Evolutionary conservation across 441 rosid species (phyloP).

Genomic region (Arabidopsis lyrata): DNA sequence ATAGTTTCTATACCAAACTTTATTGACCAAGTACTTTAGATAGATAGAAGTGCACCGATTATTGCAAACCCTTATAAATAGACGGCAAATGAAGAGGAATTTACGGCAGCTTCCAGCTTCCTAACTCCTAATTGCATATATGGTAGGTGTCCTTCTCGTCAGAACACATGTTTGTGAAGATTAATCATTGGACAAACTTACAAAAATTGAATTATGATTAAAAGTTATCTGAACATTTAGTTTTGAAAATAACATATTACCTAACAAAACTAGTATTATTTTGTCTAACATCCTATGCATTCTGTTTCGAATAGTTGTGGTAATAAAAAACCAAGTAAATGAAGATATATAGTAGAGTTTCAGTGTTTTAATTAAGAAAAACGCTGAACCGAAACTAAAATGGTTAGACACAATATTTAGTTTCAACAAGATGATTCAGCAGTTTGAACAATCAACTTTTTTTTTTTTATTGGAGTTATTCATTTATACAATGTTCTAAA

Average conservation of each 20-base stretch:
- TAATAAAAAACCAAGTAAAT: not conserved
- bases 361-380: not conserved
- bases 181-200: slow-evolving; percentile 1
- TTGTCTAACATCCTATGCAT: too few relatives aligned
- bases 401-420: not conserved
- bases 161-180: not conserved
- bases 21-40: slow-evolving; percentile 10
- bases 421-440: not conserved
- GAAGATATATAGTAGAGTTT: not conserved
- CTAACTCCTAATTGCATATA: slow-evolving; percentile 21
- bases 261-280: too few relatives aligned
- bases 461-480: not conserved
- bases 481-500: not conserved
- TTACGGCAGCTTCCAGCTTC: slow-evolving; percentile 33
- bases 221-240: slow-evolving; percentile 2
- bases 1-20: slow-evolving; percentile 22
- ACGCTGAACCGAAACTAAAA: not conserved
- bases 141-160: not conserved
- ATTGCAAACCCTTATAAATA: slow-evolving; percentile 39
- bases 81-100: slow-evolving; percentile 24
- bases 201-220: not conserved
- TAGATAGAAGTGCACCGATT: slow-evolving; percentile 4
- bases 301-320: not conserved
- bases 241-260: not conserved
- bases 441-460: not conserved